Evolutionary conservation across 2,329 filamentous ascomycete species (phyloP), one percentile per base, ranked within the genome.

Genomic region (Ophiobolus disseminans): DNA sequence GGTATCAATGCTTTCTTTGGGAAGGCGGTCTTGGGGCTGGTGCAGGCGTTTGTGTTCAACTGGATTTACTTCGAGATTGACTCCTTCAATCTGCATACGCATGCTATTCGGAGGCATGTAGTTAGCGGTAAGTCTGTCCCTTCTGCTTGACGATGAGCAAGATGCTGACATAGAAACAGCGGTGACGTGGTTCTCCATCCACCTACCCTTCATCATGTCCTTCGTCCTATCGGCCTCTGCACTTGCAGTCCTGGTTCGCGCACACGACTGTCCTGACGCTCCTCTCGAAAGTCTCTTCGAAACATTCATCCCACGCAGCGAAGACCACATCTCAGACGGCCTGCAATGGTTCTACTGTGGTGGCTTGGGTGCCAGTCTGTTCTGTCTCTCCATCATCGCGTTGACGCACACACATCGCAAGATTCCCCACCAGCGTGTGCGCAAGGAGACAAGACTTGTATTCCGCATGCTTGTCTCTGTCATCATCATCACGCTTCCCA

Each of bases 51-150:
- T 61, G 72, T 77, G 39, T 83, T 85, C 59, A 85, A 85, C 60
- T 85, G 82, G 82, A 75, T 86, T 8, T 86, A 86, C 64, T 86
- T 86, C 62, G 83, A 87, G 60, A 77, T 87, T 26, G 84, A 86
- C 63, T 77, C 74, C 13, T 75, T 76, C 46, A 82, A 83, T 60
- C 73, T 87, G 14, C 77, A 80, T 38, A 68, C 79, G 0, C 85
- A 87, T 68, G 85, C 85, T 7, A 87, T 88, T 47, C 76, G 85
- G 8, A 74, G 84, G 2, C 76, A 78, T 28, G 72, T 75, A 2
- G 40, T 66, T 16, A 73, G 77, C 3, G 73, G 78, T 78, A 69
- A 58, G 72, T 53, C 9, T 11, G 11, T 16, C 9, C 14, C 17
- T 32, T 6, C 17, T 1, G n/a, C 4, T 17, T 32, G 7, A 26